phyloP scores from a whole-genome alignment of 257 asterid species.

The Sherardia arvensis region DNA sequence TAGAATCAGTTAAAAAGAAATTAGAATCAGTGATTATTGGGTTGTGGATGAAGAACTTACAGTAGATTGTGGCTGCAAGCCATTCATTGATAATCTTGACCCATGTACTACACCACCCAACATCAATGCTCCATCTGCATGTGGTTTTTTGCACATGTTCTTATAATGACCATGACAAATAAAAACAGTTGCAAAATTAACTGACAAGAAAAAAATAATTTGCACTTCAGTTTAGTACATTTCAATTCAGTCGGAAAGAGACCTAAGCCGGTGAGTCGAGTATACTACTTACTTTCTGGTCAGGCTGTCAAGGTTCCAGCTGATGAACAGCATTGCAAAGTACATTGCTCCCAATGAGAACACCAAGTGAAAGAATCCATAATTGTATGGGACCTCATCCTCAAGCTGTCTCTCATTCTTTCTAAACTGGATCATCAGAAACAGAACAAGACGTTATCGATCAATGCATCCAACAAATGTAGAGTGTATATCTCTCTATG shows the following conservation, averaged over 20 bases:
- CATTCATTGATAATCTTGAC: slow-evolving; percentile 83
- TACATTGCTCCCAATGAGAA: slow-evolving; percentile 93
- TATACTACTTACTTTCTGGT: slow-evolving; percentile 58
- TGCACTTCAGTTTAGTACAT: not conserved
- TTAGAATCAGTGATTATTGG: not conserved
- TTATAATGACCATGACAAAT: not conserved
- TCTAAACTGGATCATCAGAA: slow-evolving; percentile 39
- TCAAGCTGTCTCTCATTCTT: slow-evolving; percentile 35
- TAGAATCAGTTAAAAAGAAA: no score
- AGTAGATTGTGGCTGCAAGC: slow-evolving; percentile 87
- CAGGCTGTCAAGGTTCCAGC: slow-evolving; percentile 79
- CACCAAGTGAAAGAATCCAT: slow-evolving; percentile 77
- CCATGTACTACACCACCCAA: slow-evolving; percentile 97
- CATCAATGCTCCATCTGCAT: slow-evolving; percentile 85
- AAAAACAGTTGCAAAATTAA: not conserved
- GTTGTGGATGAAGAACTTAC: slow-evolving; percentile 30
- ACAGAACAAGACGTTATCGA: not conserved
- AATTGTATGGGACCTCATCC: slow-evolving; percentile 70
- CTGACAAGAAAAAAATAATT: not conserved
- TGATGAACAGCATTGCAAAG: slow-evolving; percentile 84
- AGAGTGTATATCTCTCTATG: not conserved
- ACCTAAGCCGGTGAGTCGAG: not conserved
- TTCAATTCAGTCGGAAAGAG: not conserved
- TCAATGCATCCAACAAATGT: not conserved
- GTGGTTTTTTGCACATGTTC: not conserved